These are phyloP conservation scores for Comarum palustre DNA, from an alignment of 306 rosid genomes.

Conservation along the genomic window DNA sequence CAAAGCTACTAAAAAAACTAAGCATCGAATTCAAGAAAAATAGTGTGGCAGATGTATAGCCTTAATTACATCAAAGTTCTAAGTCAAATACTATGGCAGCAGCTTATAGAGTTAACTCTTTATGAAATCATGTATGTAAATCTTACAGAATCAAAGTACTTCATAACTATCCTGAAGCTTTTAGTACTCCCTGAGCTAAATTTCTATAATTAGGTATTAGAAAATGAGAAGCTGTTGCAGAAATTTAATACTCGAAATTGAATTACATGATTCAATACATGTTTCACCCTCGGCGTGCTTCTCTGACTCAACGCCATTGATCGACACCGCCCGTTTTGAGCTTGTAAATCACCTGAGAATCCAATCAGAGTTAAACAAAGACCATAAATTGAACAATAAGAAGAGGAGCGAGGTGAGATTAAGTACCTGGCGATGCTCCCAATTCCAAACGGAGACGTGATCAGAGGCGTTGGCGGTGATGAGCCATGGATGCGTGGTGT, in stretches of 20 bases:
- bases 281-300: slow-evolving; percentile 98
- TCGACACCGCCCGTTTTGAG: slow-evolving; percentile 98
- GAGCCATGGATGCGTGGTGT: slow-evolving; percentile 99
- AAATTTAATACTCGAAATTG: not conserved
- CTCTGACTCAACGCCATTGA: slow-evolving; percentile 92
- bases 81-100: not conserved
- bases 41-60: not conserved
- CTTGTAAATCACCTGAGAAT: slow-evolving; percentile 74
- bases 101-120: not conserved
- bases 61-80: not conserved
- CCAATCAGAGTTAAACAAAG: slow-evolving; percentile 13
- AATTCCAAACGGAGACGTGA: slow-evolving; percentile 97
- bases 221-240: not conserved
- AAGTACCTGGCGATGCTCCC: slow-evolving; percentile 93
- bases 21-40: not conserved
- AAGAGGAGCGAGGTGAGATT: too few relatives aligned
- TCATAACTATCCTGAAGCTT: not conserved
- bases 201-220: not conserved
- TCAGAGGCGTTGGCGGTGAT: slow-evolving; percentile 94
- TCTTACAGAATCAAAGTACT: too few relatives aligned
- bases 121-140: not conserved
- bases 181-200: not conserved
- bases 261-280: slow-evolving; percentile 38
- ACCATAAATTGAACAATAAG: too few relatives aligned
- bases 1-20: not conserved